phyloP scores from a whole-genome alignment of 2,329 filamentous ascomycete genomes.

The Emmonsia crescens region DNA sequence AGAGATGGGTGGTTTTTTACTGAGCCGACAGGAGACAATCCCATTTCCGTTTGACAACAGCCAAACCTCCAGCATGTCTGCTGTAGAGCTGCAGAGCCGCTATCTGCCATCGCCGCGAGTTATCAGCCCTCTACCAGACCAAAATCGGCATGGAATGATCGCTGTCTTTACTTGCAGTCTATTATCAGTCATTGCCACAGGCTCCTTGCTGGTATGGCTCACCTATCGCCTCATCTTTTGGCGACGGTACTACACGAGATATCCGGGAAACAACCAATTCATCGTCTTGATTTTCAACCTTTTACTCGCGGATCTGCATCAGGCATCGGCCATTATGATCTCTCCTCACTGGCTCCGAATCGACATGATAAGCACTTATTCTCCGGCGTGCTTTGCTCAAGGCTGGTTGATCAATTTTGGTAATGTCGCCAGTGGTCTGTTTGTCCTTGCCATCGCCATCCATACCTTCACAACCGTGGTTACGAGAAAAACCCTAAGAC shows the following conservation, averaged over 20 bases:
- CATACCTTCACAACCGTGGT: conserved; percentile 42
- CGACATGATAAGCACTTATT: conserved; percentile 35
- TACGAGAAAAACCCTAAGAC: conserved; percentile 35
- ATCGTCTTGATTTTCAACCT: conserved; percentile 44
- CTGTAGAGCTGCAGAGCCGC: neutral
- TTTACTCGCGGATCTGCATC: conserved; percentile 41
- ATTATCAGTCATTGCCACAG: conserved; percentile 37
- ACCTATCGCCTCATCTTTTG: conserved; percentile 41
- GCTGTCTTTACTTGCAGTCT: conserved; percentile 36
- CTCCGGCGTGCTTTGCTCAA: conserved; percentile 39
- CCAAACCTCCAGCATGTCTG: neutral
- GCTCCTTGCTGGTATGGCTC: conserved; percentile 36
- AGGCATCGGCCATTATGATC: conserved; percentile 39
- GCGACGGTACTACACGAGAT: conserved; percentile 36
- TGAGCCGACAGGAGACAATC: neutral
- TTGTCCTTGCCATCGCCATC: conserved; percentile 43
- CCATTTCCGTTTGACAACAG: neutral
- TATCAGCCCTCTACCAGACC: neutral
- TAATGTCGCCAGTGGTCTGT: conserved; percentile 41
- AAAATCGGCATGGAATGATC: conserved; percentile 28
- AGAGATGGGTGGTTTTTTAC: neutral
- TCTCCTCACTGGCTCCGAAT: conserved; percentile 38
- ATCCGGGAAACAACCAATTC: conserved; percentile 44
- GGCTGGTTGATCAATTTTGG: conserved; percentile 42
- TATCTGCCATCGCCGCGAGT: neutral